Base-by-base conservation (phyloP, 2,329 filamentous ascomycete species). In the Talaromyces sp. region DNA sequence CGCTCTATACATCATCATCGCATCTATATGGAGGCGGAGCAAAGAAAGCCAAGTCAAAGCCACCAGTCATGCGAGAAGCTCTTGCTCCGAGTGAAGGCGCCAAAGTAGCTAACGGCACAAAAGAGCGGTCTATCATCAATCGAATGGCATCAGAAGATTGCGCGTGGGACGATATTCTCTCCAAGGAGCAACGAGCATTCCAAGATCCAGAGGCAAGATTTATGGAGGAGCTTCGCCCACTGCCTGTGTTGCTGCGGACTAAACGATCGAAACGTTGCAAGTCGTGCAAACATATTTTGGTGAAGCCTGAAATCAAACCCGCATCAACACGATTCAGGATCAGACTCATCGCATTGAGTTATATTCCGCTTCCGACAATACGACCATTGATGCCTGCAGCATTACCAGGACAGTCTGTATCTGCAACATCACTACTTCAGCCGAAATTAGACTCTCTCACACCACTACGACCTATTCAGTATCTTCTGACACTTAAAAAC, bases 221-320 rank as follows among this genome's bases (percentile, higher is more conserved):
- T 73, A 79, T 86, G 1, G 85, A 89, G 62, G 87, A 94, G 22
- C 86, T 98, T 5, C 89, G 92, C 33, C 95, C 95, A 0, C 85
- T 93, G 14, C 89, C 93, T 0, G 90, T 91, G 16, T 85, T 96
- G 2, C 86, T 99, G 14, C 89, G 92, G 64, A 96, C 94, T 0
- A 97, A 97, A 75, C 90, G 94, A 43, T 93, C 92, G 22, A 98
- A 97, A 80, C 91, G 95, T 54, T 99, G 95, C 78, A 90, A 92
- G 60, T 86, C 89, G 11, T 99, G 95, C 79, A 90, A 95, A 13
- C 94, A 98, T 80, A 97, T 98, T 74, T 90, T 99, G 70, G 91
- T 92, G 67, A 96, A 96, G 76, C 95, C 94, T 14, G 95, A 99
- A 78, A 87, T 89, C 66, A 99, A 98, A 78, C 89, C 96, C 37